Evolutionary conservation across 345 rosid species (phyloP).

Genomic region (Nasturtium officinale): DNA sequence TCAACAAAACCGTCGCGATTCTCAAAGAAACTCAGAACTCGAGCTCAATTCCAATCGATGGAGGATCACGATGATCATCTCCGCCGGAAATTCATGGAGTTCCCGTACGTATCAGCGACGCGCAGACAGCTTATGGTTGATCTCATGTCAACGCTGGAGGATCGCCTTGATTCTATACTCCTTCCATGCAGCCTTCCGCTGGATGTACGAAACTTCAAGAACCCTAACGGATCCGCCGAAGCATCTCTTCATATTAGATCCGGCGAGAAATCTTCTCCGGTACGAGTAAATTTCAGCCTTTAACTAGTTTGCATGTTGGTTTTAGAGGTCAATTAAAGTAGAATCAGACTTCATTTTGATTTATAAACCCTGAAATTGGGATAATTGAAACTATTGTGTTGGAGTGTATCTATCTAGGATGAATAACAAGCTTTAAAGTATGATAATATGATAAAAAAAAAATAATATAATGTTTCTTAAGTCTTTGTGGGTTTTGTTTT

Average conservation of each 20-base stretch:
- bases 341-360: slow-evolving; percentile 1
- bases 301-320: neutral
- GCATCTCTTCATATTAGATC: slow-evolving; percentile 68
- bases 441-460: no score
- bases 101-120: slow-evolving; percentile 60
- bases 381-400: no score
- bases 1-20: slow-evolving; percentile 23
- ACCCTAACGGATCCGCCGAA: slow-evolving; percentile 58
- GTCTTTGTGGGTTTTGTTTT: neutral
- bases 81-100: slow-evolving; percentile 57
- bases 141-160: slow-evolving; percentile 67
- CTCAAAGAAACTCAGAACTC: slow-evolving; percentile 17
- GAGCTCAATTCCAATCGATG: slow-evolving; percentile 43
- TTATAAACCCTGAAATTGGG: neutral
- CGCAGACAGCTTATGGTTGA: slow-evolving; percentile 61
- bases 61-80: slow-evolving; percentile 42
- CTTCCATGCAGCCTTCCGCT: slow-evolving; percentile 66
- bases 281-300: slow-evolving; percentile 15
- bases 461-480: neutral
- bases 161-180: slow-evolving; percentile 58
- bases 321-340: neutral
- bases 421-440: no score
- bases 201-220: slow-evolving; percentile 61
- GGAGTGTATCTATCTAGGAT: no score
- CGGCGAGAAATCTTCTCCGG: slow-evolving; percentile 60